phyloP scores from a whole-genome alignment of 179 eudicot genomes.

The Nepenthes alata region DNA sequence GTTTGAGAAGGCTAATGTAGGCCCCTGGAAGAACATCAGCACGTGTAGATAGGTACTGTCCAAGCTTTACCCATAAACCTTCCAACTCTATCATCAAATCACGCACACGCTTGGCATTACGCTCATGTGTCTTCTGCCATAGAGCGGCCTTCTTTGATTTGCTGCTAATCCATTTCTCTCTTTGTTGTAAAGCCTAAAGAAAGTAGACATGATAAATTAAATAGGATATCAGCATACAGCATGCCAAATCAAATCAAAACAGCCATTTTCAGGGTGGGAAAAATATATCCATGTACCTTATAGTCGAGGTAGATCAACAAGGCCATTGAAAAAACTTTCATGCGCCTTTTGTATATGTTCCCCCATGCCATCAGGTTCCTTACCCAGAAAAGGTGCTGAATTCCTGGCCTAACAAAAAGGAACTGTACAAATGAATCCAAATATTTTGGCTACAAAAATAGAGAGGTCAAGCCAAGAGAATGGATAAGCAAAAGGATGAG shows the following conservation, averaged over 20 bases:
- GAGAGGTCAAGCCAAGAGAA: background rate
- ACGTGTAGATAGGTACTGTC: constrained; percentile 93
- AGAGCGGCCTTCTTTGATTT: constrained; percentile 47
- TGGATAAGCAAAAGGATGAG: background rate
- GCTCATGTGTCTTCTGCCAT: constrained; percentile 89
- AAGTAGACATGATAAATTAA: constrained; percentile 4
- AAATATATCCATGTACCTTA: constrained; percentile 44
- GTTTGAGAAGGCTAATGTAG: constrained; percentile 59
- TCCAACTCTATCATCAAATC: constrained; percentile 62
- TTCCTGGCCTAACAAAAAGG: too few species aligned
- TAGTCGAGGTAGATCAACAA: constrained; percentile 61
- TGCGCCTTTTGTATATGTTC: constrained; percentile 51
- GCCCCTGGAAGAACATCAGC: constrained; percentile 98
- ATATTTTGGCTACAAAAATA: too few species aligned
- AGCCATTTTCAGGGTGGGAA: background rate
- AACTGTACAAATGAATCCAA: too few species aligned
- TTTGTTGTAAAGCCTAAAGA: constrained; percentile 64
- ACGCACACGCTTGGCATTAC: constrained; percentile 82
- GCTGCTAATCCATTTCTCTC: constrained; percentile 64
- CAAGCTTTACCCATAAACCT: constrained; percentile 92
- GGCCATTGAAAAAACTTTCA: constrained; percentile 63
- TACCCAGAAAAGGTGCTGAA: too few species aligned
- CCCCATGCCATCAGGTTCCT: constrained; percentile 48
- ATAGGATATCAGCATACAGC: constrained; percentile 2
- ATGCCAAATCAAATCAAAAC: background rate